phyloP scores from a whole-genome alignment of 257 asterid species.

The Solanum sparsipilum region DNA sequence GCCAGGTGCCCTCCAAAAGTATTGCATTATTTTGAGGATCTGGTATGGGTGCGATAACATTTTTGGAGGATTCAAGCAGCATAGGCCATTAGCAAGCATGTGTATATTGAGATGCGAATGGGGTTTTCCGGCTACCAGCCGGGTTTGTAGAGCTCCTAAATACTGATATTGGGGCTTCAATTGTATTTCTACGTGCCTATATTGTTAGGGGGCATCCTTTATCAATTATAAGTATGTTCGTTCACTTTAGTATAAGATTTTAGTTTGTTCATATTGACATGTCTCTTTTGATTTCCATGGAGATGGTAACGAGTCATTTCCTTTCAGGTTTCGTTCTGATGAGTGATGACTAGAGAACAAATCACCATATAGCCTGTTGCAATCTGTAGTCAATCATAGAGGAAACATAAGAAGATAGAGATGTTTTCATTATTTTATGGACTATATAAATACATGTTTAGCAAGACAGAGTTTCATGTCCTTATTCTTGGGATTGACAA shows the following conservation, averaged over 20 bases:
- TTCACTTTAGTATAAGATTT: neutral
- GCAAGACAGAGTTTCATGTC: slow-evolving; percentile 85
- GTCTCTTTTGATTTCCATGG: neutral
- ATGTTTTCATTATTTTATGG: slow-evolving; percentile 89
- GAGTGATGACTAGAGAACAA: neutral
- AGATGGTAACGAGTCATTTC: neutral
- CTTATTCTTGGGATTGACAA: slow-evolving; percentile 95
- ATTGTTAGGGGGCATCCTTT: neutral
- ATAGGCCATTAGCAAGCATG: neutral
- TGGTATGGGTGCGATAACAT: neutral
- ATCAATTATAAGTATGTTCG: neutral
- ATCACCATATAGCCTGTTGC: neutral
- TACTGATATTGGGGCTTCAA: neutral
- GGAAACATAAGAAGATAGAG: slow-evolving; percentile 15
- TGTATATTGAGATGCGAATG: neutral
- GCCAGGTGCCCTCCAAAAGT: neutral
- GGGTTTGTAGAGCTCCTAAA: neutral
- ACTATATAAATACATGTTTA: slow-evolving; percentile 69
- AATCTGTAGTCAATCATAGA: slow-evolving; percentile 1
- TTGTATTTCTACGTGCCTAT: neutral
- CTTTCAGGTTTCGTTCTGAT: neutral
- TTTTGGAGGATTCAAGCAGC: neutral
- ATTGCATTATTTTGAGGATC: neutral
- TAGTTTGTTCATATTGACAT: neutral
- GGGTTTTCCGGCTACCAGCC: neutral